Percentiles rank a stretch among this genome's conserved stretches.
Conservation (phyloP, 2,329 filamentous ascomycete species). For the Hirsutella rhossiliensis region DNA sequence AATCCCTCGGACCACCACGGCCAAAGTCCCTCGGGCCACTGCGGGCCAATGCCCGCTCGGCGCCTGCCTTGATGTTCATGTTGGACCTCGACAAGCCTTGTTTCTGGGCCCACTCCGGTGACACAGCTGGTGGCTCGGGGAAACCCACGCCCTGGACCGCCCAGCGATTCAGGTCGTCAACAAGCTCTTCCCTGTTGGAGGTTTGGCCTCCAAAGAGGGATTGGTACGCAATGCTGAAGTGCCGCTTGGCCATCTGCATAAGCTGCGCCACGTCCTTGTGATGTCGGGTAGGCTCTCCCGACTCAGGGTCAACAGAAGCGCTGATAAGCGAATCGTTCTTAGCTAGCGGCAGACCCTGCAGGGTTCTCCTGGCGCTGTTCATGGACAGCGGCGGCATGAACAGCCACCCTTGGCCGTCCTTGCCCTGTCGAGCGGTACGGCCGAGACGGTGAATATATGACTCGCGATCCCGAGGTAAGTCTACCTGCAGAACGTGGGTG, state of each 20-base stretch:
- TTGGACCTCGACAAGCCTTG: conserved; percentile 18
- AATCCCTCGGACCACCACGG: background rate
- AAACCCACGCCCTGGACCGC: conserved; percentile 38
- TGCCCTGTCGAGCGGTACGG: conserved; percentile 64
- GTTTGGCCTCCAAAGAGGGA: conserved; percentile 42
- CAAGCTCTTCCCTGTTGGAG: conserved; percentile 24
- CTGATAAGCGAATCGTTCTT: conserved; percentile 37
- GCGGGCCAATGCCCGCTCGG: background rate
- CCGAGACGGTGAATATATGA: conserved; percentile 69
- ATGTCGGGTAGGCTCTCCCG: conserved; percentile 32
- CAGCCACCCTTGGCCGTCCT: conserved; percentile 60
- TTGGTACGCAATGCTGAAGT: conserved; percentile 34
- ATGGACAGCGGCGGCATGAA: conserved; percentile 46
- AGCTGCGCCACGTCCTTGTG: conserved; percentile 31
- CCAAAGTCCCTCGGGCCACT: background rate
- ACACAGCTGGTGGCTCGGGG: conserved; percentile 30
- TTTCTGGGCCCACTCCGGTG: conserved; percentile 13
- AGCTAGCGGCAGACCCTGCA: conserved; percentile 49
- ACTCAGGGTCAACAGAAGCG: conserved; percentile 39
- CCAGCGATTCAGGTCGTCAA: conserved; percentile 43
- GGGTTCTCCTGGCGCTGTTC: conserved; percentile 30
- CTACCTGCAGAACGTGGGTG: conserved; percentile 67
- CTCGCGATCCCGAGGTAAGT: conserved; percentile 51
- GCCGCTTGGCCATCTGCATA: conserved; percentile 22
- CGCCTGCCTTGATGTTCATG: conserved; percentile 20